Conservation (phyloP, 2,329 filamentous ascomycete species). For the Aspergillus ustus region DNA sequence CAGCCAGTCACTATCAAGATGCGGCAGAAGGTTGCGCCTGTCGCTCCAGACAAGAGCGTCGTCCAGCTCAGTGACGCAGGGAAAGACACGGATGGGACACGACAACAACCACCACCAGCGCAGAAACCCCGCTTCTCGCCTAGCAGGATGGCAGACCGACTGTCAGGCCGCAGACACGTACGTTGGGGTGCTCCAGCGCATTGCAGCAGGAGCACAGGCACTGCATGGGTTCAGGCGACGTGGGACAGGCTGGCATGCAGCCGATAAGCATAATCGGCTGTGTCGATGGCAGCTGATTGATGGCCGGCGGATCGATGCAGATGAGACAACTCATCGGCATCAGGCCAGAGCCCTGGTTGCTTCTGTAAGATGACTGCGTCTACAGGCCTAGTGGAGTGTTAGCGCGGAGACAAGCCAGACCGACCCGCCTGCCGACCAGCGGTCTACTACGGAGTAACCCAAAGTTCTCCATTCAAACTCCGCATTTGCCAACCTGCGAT, state of each 20-base stretch:
- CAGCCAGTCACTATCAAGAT: slow-evolving; percentile 13
- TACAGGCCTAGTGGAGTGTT: neutral
- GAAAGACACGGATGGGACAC: slow-evolving; percentile 18
- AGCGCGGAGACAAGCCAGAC: neutral
- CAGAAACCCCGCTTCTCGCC: slow-evolving; percentile 19
- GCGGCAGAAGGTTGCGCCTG: slow-evolving; percentile 17
- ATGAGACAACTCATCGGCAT: neutral
- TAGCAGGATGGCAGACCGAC: neutral
- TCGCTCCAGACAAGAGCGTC: slow-evolving; percentile 14
- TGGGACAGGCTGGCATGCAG: slow-evolving; percentile 26
- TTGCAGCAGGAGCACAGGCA: slow-evolving; percentile 18
- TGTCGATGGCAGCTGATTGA: slow-evolving; percentile 20
- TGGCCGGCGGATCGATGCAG: slow-evolving; percentile 17
- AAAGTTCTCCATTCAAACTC: slow-evolving; percentile 8
- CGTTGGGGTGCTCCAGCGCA: slow-evolving; percentile 23
- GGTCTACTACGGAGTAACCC: neutral
- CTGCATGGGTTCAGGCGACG: slow-evolving; percentile 22
- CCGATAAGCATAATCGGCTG: slow-evolving; percentile 16
- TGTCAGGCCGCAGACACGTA: slow-evolving; percentile 21
- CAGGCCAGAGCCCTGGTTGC: neutral
- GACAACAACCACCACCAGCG: slow-evolving; percentile 10
- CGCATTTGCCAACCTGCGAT: neutral
- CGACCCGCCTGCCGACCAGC: neutral
- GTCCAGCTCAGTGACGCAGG: slow-evolving; percentile 15
- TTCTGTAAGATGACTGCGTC: neutral